Base-by-base conservation (phyloP, 331 rosid species). In the Acacia concinna region DNA sequence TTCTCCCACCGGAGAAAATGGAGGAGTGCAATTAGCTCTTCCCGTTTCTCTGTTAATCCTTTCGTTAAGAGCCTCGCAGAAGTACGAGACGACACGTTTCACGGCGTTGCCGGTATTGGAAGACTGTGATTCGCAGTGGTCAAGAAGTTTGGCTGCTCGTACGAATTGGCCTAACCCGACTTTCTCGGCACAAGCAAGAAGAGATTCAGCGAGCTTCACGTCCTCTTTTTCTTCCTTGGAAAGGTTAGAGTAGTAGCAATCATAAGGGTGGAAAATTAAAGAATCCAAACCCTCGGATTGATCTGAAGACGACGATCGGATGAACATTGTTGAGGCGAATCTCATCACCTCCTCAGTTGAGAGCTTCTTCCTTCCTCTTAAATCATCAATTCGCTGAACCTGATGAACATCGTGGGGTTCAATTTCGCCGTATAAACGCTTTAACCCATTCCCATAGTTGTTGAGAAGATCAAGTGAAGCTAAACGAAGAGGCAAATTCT, bases 111-210 rank as follows among this genome's bases (percentile, higher is more conserved):
- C 96, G 0, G 82, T 75, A 30, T 77, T 78, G 40, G 87, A 86
- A 77, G 84, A 82, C 27, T 60, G 52, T 0, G 73, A 68, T 9
- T 84, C 81, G 21, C 90, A 90, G 9, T 67, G 89, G 3, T 62
- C 49, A 8, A 92, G 89, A 43, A 90, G 59, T 2, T 84, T 85
- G 28, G 56, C n/a, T 2, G 90, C 90, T 2, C 89, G 84, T 72
- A 81, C 87, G n/a, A 76, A 89, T 28, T 89, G 96, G 34, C 87
- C 85, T 23, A 28, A 66, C 2, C 89, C 94, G 1, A 90, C 82
- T 82, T 88, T 89, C 85, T 92, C 96, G 21, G 90, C 92, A 73
- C 86, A 82, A 66, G 87, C 79, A 21, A 90, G 84, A 63, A 92
- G 96, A 34, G 85, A 71, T 43, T 88, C 89, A 18, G 82, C 93